phyloP scores from a whole-genome alignment of 176 grass and related monocot species.

The Miscanthus lutarioriparius region DNA sequence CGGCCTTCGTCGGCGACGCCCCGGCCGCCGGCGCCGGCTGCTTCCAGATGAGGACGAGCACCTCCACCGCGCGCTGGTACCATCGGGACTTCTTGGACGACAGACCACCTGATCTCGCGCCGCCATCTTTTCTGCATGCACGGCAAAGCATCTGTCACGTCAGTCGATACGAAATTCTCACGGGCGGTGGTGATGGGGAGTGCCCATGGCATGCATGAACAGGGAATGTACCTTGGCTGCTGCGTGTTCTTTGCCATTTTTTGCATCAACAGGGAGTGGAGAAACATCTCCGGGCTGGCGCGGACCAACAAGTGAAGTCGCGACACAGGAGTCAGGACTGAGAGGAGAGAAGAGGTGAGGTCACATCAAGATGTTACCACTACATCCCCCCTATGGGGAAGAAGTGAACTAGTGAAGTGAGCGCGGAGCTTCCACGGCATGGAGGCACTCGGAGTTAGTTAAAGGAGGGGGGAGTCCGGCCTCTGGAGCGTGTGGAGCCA shows the following conservation, averaged over 20 bases:
- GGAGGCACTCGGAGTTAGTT: slow-evolving; percentile 33
- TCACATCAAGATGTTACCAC: slow-evolving; percentile 37
- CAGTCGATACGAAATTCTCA: neutral
- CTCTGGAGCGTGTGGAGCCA: neutral
- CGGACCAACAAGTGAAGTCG: neutral
- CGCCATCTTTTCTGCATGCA: slow-evolving; percentile 36
- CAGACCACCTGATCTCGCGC: slow-evolving; percentile 20
- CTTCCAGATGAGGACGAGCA: slow-evolving; percentile 65
- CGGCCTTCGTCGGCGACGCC: slow-evolving; percentile 37
- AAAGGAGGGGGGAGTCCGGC: neutral
- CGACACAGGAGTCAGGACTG: neutral
- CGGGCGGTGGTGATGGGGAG: neutral
- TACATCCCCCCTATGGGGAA: neutral
- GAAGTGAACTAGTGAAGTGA: slow-evolving; percentile 14
- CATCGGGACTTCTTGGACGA: slow-evolving; percentile 61
- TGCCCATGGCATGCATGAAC: neutral
- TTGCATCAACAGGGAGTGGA: slow-evolving; percentile 55
- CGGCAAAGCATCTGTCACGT: neutral
- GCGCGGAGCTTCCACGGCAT: slow-evolving; percentile 24
- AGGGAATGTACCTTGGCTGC: slow-evolving; percentile 41
- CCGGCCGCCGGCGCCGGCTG: neutral
- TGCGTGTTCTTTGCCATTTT: slow-evolving; percentile 61
- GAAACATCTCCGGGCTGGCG: slow-evolving; percentile 45
- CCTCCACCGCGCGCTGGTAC: slow-evolving; percentile 72
- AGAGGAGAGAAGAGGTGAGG: neutral